Evolutionary conservation across 1,284 basidiomycete species (phyloP), one percentile per base, ranked within the genome.

Genomic region (Taiwanofungus camphoratus): DNA sequence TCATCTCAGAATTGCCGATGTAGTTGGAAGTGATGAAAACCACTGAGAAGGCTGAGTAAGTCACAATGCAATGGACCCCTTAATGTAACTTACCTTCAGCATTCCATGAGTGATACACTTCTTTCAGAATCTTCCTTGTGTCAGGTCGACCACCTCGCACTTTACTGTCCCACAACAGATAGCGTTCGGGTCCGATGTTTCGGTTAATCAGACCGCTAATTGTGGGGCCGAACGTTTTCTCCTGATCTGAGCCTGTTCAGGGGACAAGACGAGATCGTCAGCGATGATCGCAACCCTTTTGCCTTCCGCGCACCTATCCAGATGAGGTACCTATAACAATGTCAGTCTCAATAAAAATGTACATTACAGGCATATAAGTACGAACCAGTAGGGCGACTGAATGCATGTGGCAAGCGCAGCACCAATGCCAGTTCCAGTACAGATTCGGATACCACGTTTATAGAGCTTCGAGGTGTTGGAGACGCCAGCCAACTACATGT

Each of bases 1-100:
- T 84, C 51, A 87, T 81, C 59, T 86, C 82, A 5, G 71, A 66
- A 61, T 87, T 86, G 29, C 84, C 84, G 27, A 74, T 68, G 54
- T 74, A 81, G 61, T 87, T 87, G 15, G 83, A 86, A 13, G 83
- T 87, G 60, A 87, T 84, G 61, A 87, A 84, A 13, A 87, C 79
- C 38, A 87, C 83, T 82, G 36, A 40, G n/a, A 20, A 11, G 18
- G n/a, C 8, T 29, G 6, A 22, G 31, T 27, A 5, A 18, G 20
- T 24, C 23, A 12, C 18, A 11, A 18, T 29, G 42, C 32, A 31
- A 33, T 37, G 31, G 13, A 29, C 19, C 8, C 12, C 11, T n/a
- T 16, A 24, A 8, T 30, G 41, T 24, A n/a, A 44, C 58, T 47
- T 52, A 81, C 82, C 79, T 70, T 87, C 84, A 3, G 84, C 84